Evolutionary conservation across 306 rosid genomes (phyloP), one percentile per base, ranked within the genome.

Genomic region (Trifolium pratense): DNA sequence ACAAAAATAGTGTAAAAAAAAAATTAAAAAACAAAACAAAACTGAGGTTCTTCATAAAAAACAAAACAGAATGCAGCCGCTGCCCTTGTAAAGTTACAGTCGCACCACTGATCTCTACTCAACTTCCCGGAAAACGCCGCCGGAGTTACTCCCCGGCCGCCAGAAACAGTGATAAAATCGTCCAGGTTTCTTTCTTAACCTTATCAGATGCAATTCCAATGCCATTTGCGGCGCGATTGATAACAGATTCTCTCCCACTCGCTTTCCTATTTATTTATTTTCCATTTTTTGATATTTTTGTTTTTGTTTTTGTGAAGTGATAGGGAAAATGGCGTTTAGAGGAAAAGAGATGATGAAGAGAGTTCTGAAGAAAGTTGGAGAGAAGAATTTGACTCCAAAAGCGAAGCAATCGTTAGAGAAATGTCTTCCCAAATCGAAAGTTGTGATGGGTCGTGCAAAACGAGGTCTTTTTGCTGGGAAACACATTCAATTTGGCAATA

Each of bases 381-480:
- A 88, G 79, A 83, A 85, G 34, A 89, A 76, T 80, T 70, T 94
- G 81, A 81, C 82, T 1, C 88, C 88, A 1, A 82, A 88, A 76
- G 64, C 78, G 78, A 91, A 88, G 76, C 85, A 89, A 15, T 87
- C 92, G 5, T 49, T 94, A 77, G 87, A 87, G 91, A 87, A 76
- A 71, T 76, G 77, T 70, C 70, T 94, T 13, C 99, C 99, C 21
- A 77, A 74, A 52, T 84, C 84, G 51, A 91, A 89, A 66, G 70
- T 94, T 21, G 89, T 94, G 12, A 94, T 94, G 99, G 73, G 73
- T 64, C 88, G 97, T 55, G 99, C 97, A 60, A 88, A 94, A 58
- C 95, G 97, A 2, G 97, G 99, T 26, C 82, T 94, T 66, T 94
- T 11, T 73, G 99, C 97, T 1, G 97, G 99, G 15, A 76, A 87